Evolutionary conservation across 352 stramenopile species (phyloP), one percentile per base, ranked within the genome.

Genomic region (Globisporangium camurandrum): DNA sequence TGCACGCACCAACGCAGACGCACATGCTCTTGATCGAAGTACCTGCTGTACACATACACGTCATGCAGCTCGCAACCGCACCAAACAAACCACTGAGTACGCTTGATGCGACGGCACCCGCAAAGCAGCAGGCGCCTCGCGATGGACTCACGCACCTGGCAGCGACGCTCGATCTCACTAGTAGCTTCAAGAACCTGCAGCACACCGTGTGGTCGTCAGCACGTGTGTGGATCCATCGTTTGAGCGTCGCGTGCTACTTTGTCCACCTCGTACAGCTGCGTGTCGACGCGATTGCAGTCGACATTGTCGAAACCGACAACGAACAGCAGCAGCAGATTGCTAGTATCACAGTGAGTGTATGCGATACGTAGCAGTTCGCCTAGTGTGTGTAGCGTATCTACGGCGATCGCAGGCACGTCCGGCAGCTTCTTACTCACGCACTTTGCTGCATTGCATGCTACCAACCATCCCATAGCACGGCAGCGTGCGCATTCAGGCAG

Each of bases 11-110:
- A 6, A 67, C 62, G 5, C 62, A 64, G 57, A 52, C 63, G 19
- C 67, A 67, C 9, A 55, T 91, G 3, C 16, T 84, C 8, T 56
- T 51, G 12, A 34, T 91, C 28, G 61, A 72, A 12, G 39, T 86
- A 2, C 39, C 57, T n/a, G 46, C 30, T 12, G 49, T 86, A 2
- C 64, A 74, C 23, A 9, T 86, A 2, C 11, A 71, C 16, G 48
- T 85, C 17, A 49, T 56, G 3, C 19, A 12, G 24, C 19, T 12
- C 4, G 19, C 24, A 1, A 28, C 1, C 34, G 1, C n/a, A 4
- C 26, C 19, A 24, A 30, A 40, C n/a, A n/a, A n/a, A n/a, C n/a
- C n/a, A n/a, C n/a, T n/a, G n/a, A n/a, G n/a, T n/a, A n/a, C n/a
- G n/a, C n/a, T n/a, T n/a, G n/a, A 7, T 9, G 6, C 36, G 9